These are phyloP conservation scores for Stentor roeselii DNA, from an alignment of 73 alveolate genomes.

Conservation along the genomic window DNA sequence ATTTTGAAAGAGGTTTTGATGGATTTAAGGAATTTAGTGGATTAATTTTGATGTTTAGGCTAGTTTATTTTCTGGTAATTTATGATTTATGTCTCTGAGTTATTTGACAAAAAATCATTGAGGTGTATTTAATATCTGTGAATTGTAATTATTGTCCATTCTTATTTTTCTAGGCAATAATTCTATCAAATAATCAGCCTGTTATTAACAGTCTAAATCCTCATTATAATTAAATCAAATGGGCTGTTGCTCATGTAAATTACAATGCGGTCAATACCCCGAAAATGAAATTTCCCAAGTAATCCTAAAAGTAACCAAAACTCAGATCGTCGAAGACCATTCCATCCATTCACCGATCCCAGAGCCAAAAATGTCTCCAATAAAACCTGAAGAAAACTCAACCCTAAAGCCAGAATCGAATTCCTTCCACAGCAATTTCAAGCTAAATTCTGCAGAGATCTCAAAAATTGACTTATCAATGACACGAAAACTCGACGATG, in stretches of 20 bases:
- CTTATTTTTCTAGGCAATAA: not conserved
- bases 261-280: not conserved
- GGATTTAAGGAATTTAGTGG: no score
- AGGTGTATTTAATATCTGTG: not conserved
- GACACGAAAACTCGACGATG: not conserved
- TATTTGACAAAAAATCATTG: no score
- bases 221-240: no score
- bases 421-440: not conserved
- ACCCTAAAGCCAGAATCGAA: not conserved
- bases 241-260: constrained; percentile 1
- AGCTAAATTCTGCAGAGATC: not conserved
- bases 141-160: no score
- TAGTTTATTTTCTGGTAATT: no score
- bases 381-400: not conserved
- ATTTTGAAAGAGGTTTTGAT: no score
- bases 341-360: not conserved
- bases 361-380: not conserved
- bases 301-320: not conserved
- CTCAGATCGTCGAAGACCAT: not conserved
- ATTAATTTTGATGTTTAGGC: no score
- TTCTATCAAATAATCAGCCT: not conserved
- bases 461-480: not conserved
- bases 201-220: no score
- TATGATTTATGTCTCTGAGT: no score
- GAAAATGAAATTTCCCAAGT: not conserved